Evolutionary conservation across 1,284 basidiomycete species (phyloP).

Genomic region (Marasmius fiardii): DNA sequence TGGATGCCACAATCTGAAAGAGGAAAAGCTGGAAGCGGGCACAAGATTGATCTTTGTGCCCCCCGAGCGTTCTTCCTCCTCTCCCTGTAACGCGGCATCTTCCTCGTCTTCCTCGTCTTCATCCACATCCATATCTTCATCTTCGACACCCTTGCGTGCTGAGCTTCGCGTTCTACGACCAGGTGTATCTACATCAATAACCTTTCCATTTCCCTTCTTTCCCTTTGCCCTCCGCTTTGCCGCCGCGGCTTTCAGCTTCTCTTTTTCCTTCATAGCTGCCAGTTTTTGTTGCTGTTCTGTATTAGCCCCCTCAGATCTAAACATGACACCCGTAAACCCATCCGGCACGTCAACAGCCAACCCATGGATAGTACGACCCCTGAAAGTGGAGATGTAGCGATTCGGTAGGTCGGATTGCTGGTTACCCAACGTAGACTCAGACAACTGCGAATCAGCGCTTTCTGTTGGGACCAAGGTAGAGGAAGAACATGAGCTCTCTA

Average conservation of each 20-base stretch:
- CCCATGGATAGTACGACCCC: slow-evolving; percentile 69
- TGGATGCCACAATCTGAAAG: slow-evolving; percentile 68
- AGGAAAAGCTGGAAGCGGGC: slow-evolving; percentile 52
- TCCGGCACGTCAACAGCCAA: slow-evolving; percentile 56
- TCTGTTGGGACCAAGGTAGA: slow-evolving; percentile 1
- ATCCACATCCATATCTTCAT: slow-evolving; percentile 24
- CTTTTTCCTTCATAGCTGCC: slow-evolving; percentile 12
- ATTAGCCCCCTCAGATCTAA: slow-evolving; percentile 31
- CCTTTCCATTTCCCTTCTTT: slow-evolving; percentile 13
- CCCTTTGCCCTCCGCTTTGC: slow-evolving; percentile 19
- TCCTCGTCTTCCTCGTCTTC: slow-evolving; percentile 17
- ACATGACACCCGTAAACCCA: slow-evolving; percentile 66
- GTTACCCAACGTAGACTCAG: slow-evolving; percentile 10
- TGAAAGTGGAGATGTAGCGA: slow-evolving; percentile 62
- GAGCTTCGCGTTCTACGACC: slow-evolving; percentile 16
- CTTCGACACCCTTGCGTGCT: slow-evolving; percentile 20
- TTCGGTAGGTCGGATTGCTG: slow-evolving; percentile 18
- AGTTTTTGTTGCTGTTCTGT: slow-evolving; percentile 15
- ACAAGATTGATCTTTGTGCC: slow-evolving; percentile 31
- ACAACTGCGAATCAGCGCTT: slow-evolving; percentile 3
- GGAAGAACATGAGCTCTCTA: not conserved
- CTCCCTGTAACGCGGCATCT: slow-evolving; percentile 13
- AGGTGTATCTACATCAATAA: slow-evolving; percentile 19
- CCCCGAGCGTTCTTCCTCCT: slow-evolving; percentile 21
- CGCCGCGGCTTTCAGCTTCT: not conserved